A percentile compares a stretch with the other conserved stretches of the same genome.
phyloP scores from a whole-genome alignment of 1,284 basidiomycete species.

The Cryptococcus floricola region DNA sequence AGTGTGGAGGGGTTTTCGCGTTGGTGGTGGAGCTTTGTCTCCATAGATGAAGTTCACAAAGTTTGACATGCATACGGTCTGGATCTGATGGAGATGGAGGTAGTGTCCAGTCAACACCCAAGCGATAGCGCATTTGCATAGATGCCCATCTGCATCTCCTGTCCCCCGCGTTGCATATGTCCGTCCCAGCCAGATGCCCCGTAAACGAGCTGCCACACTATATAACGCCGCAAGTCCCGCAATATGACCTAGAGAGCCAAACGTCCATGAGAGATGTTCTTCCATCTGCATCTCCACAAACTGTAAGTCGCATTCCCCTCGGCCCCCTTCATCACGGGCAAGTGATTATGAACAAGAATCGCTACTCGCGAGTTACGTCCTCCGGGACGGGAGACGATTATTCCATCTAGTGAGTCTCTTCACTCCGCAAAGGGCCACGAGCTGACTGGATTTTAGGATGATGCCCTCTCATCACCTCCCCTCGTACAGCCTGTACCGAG shows the following conservation, averaged over 20 bases:
- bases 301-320: neutral
- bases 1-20: neutral
- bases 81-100: neutral
- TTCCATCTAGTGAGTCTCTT: slow-evolving; percentile 41
- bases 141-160: no score
- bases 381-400: slow-evolving; percentile 41
- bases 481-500: neutral
- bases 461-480: slow-evolving; percentile 14
- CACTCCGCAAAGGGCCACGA: neutral
- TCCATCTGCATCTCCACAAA: neutral
- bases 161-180: no score
- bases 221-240: neutral
- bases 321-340: slow-evolving; percentile 8
- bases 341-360: slow-evolving; percentile 47
- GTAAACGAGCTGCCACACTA: neutral
- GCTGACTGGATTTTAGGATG: slow-evolving; percentile 22
- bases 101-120: no score
- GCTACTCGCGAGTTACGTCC: slow-evolving; percentile 44
- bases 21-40: neutral
- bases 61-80: neutral
- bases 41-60: neutral
- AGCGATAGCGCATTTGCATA: no score
- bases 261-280: neutral
- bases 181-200: no score
- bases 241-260: neutral